Evolutionary conservation across 345 rosid species (phyloP).

Genomic region (Populus deltoides): DNA sequence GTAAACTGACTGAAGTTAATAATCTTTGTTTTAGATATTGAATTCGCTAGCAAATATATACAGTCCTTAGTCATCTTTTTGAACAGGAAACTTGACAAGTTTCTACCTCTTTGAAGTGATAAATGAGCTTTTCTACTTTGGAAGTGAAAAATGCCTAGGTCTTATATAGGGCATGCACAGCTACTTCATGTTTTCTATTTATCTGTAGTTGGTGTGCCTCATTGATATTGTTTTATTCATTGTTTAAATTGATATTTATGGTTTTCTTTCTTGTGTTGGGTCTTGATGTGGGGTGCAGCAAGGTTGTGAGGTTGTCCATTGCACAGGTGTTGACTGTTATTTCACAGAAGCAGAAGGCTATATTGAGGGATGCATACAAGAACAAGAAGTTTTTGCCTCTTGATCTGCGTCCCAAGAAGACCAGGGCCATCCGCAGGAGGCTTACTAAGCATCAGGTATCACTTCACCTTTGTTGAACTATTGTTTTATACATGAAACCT

Average conservation of each 20-base stretch:
- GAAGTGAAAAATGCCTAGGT: neutral
- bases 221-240: neutral
- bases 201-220: neutral
- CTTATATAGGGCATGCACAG: neutral
- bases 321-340: conserved; percentile 89
- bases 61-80: neutral
- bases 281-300: conserved; percentile 39
- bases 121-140: neutral
- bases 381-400: conserved; percentile 80
- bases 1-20: neutral
- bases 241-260: no score
- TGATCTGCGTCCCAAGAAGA: conserved; percentile 95
- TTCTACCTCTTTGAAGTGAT: neutral
- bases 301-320: conserved; percentile 90
- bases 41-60: neutral
- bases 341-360: conserved; percentile 87
- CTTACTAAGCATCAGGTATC: conserved; percentile 90
- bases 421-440: conserved; percentile 85
- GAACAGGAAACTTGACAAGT: neutral
- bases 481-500: neutral
- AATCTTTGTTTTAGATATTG: neutral
- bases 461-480: neutral
- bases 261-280: neutral
- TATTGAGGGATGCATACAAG: conserved; percentile 77
- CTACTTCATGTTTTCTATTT: neutral